A percentile compares a stretch with the other conserved stretches of the same genome.
These are phyloP conservation scores for Fusarium solani-melongenae DNA, from an alignment of 2,329 filamentous ascomycete species.

Conservation along the genomic window DNA sequence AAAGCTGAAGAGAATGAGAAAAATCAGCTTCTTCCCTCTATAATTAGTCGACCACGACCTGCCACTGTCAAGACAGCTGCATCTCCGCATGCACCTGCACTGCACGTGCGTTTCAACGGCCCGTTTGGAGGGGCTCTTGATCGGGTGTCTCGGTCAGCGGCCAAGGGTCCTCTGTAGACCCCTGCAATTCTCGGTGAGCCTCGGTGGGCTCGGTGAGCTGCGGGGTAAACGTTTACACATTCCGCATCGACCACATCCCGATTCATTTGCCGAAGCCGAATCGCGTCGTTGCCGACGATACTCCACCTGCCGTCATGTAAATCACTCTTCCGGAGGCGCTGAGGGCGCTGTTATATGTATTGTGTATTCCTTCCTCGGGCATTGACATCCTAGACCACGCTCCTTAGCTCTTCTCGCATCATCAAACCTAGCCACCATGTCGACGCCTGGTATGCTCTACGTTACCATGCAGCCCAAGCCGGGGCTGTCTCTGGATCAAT, in stretches of 20 bases:
- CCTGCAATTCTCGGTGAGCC: conserved; percentile 1
- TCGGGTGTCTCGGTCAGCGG: not conserved
- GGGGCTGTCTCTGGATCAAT: conserved; percentile 73
- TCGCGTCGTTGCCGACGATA: conserved; percentile 26
- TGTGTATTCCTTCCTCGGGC: not conserved
- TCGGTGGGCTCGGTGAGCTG: conserved; percentile 35
- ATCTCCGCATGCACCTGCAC: not conserved
- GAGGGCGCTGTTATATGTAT: conserved; percentile 15
- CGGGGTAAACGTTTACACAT: conserved; percentile 46
- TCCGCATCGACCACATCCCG: conserved; percentile 37
- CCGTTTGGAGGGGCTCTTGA: not conserved
- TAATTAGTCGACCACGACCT: not conserved
- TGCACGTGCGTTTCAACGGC: not conserved
- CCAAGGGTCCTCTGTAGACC: not conserved
- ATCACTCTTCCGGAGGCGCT: conserved; percentile 41
- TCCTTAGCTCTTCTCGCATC: not conserved
- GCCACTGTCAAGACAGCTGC: not conserved
- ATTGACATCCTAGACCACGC: not conserved
- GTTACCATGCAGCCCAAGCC: conserved; percentile 86
- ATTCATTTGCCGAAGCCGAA: conserved; percentile 45
- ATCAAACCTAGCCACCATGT: conserved; percentile 40
- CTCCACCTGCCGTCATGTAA: conserved; percentile 42
- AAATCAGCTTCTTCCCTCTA: not conserved
- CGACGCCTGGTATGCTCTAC: conserved; percentile 76
- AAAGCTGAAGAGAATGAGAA: not conserved